phyloP scores from a whole-genome alignment of 2,329 filamentous ascomycete species.

The Ophiostoma fasciatum region DNA sequence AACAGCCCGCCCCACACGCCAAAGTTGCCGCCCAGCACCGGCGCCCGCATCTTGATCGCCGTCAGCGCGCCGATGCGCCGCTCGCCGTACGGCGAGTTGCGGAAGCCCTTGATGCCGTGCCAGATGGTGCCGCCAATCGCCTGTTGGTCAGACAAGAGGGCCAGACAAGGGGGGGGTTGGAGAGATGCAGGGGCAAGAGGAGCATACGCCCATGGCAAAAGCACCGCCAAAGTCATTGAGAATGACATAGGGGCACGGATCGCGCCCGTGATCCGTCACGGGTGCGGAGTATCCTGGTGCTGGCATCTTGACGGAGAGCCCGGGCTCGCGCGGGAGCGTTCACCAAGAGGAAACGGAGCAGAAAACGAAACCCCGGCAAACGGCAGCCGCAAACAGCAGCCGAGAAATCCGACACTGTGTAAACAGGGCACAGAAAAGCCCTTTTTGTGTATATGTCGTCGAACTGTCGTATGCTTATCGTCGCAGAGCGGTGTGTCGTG shows the following conservation, averaged over 20 bases:
- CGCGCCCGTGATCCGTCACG: conserved; percentile 83
- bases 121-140: conserved; percentile 72
- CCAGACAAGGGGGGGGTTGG: neutral
- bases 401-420: too few relatives aligned
- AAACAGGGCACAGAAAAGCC: too few relatives aligned
- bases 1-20: conserved; percentile 96
- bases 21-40: conserved; percentile 93
- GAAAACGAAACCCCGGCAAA: neutral
- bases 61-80: conserved; percentile 90
- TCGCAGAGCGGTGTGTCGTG: neutral
- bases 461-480: neutral
- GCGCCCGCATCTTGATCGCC: conserved; percentile 92
- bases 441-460: too few relatives aligned
- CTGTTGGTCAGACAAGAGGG: conserved; percentile 22
- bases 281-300: neutral
- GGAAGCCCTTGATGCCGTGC: conserved; percentile 93
- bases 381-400: neutral
- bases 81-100: conserved; percentile 84
- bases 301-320: neutral
- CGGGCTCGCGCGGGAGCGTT: neutral
- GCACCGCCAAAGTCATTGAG: conserved; percentile 93
- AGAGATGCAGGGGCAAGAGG: neutral
- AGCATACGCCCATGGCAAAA: conserved; percentile 15
- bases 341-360: neutral
- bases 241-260: conserved; percentile 93